Evolutionary conservation across 768 basidiomycete species (phyloP).

Genomic region (Pisolithus tinctorius): DNA sequence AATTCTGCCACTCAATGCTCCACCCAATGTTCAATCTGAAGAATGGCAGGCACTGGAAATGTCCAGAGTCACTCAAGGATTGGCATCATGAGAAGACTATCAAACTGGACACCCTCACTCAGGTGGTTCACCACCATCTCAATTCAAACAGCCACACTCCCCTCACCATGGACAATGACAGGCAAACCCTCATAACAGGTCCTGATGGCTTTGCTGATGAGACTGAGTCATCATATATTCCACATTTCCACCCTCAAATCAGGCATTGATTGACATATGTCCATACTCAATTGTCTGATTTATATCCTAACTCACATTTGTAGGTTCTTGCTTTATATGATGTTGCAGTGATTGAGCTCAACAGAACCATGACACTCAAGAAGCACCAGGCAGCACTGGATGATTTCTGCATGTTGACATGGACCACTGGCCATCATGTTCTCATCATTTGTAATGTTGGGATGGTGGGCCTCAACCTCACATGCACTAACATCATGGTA

Average conservation of each 20-base stretch:
- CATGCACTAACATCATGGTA: constrained; percentile 10
- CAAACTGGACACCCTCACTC: constrained; percentile 5
- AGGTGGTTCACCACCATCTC: not conserved
- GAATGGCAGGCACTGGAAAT: not conserved
- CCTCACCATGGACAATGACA: not conserved
- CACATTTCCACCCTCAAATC: constrained; percentile 5
- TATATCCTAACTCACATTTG: no score
- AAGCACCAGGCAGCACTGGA: not conserved
- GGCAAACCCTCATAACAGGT: not conserved
- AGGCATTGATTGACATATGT: constrained; percentile 2
- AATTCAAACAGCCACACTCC: not conserved
- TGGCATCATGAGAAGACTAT: not conserved
- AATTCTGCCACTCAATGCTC: constrained; percentile 4
- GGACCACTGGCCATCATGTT: not conserved
- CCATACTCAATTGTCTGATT: not conserved
- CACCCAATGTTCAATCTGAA: not conserved
- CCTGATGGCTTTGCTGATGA: no score
- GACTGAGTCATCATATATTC: constrained; percentile 6
- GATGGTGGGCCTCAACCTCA: constrained; percentile 9
- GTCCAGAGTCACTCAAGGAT: not conserved
- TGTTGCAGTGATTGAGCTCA: not conserved
- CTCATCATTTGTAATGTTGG: constrained; percentile 15
- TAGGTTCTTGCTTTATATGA: constrained; percentile 7
- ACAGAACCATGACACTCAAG: not conserved
- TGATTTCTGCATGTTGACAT: constrained; percentile 1